A percentile compares a stretch with the other conserved stretches of the same genome.
These are phyloP conservation scores for Buxus sempervirens DNA, from an alignment of 164 flowering plant species.

Conservation along the genomic window DNA sequence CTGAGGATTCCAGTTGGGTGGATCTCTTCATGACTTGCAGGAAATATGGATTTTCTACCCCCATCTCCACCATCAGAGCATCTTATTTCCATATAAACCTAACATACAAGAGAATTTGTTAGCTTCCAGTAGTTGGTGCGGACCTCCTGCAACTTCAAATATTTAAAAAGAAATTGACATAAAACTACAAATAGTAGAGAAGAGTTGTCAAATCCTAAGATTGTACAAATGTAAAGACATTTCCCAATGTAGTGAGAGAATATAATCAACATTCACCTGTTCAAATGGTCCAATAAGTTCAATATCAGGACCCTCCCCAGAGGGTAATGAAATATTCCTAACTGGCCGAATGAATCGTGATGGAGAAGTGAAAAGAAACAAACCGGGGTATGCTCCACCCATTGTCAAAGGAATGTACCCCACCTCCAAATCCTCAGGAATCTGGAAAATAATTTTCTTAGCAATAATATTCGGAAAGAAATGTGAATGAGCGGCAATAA, in stretches of 20 bases:
- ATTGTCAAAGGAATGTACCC: conserved; percentile 82
- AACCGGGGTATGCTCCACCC: conserved; percentile 88
- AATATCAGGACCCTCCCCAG: conserved; percentile 39
- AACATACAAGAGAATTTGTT: conserved; percentile 5
- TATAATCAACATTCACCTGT: conserved; percentile 46
- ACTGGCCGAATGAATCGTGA: conserved; percentile 93
- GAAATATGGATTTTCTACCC: conserved; percentile 52
- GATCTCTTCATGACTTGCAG: conserved; percentile 95
- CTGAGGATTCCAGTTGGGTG: conserved; percentile 89
- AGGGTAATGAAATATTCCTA: conserved; percentile 46
- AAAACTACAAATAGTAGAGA: not conserved
- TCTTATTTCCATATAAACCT: conserved; percentile 92
- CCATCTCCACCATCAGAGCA: conserved; percentile 97
- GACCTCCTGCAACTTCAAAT: not conserved
- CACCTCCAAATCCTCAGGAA: conserved; percentile 90
- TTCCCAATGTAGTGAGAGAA: not conserved
- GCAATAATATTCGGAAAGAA: not conserved
- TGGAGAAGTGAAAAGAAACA: conserved; percentile 79
- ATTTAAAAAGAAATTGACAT: not conserved
- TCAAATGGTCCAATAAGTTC: conserved; percentile 97
- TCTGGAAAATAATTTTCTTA: conserved; percentile 34
- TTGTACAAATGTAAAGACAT: not conserved
- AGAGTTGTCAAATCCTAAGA: not conserved
- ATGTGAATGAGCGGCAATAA: not conserved
- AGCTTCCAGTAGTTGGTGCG: not conserved